Conservation (phyloP, 345 rosid species). For the Salix exigua region DNA sequence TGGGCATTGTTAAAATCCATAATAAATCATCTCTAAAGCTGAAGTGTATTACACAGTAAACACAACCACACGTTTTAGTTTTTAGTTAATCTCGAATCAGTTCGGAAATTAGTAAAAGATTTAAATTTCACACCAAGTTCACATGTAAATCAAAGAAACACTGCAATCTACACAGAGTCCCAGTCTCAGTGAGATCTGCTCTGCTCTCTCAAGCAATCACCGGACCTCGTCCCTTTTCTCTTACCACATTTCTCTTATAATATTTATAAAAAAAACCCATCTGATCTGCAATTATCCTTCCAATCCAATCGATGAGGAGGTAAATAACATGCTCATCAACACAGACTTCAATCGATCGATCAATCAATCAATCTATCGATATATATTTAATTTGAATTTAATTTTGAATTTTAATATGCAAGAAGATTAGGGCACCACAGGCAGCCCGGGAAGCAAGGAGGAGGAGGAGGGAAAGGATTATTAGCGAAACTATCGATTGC, state of each 20-base stretch:
- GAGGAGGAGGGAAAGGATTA: slow-evolving; percentile 48
- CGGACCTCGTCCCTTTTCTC: no score
- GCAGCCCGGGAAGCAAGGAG: slow-evolving; percentile 60
- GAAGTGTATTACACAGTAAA: no score
- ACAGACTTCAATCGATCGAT: no score
- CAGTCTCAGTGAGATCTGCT: background rate
- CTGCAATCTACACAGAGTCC: background rate
- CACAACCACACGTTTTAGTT: no score
- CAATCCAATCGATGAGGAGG: slow-evolving; percentile 16
- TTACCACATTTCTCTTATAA: background rate
- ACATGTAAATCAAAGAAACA: no score
- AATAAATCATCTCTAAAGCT: no score
- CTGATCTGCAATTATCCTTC: slow-evolving; percentile 4
- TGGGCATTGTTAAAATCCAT: no score
- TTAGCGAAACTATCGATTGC: slow-evolving; percentile 58
- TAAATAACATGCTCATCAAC: background rate
- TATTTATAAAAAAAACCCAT: background rate
- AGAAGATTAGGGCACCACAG: slow-evolving; percentile 64
- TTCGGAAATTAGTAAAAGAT: no score
- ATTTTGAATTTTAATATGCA: background rate
- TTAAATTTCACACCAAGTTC: no score
- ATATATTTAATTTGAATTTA: background rate
- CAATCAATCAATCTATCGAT: no score
- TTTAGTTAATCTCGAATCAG: no score
- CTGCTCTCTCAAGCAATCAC: background rate